A percentile compares a stretch with the other conserved stretches of the same genome.
Conservation (phyloP, 306 rosid species). For the Casuarina glauca region DNA sequence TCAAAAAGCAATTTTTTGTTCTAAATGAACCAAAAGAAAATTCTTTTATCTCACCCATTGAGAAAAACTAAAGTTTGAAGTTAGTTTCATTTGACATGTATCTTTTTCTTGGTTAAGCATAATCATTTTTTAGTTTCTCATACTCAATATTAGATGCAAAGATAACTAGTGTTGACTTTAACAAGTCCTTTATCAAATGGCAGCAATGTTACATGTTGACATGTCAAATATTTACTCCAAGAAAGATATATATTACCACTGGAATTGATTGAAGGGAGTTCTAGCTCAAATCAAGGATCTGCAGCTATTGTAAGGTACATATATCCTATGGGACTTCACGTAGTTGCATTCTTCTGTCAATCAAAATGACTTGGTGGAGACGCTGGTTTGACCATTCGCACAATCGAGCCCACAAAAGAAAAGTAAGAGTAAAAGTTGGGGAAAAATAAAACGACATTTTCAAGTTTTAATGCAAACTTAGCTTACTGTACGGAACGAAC, state of each 20-base stretch:
- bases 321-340: constrained; percentile 60
- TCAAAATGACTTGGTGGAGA: constrained; percentile 4
- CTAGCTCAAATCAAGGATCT: constrained; percentile 80
- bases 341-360: constrained; percentile 71
- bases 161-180: not conserved
- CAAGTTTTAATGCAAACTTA: not conserved
- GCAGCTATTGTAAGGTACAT: constrained; percentile 58
- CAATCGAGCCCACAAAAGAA: no score
- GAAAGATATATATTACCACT: constrained; percentile 49
- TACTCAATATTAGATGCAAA: not conserved
- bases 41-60: constrained; percentile 4
- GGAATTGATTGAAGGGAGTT: constrained; percentile 80
- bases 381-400: no score
- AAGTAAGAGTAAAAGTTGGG: no score
- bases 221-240: not conserved
- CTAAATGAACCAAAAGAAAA: constrained; percentile 1
- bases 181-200: constrained; percentile 16
- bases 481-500: not conserved
- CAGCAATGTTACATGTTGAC: not conserved
- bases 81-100: no score
- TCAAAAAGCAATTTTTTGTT: not conserved
- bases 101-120: no score
- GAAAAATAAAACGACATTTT: no score
- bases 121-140: no score
- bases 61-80: not conserved